Conservation (phyloP, 169 alveolate genomes). For the Cryptosporidium ubiquitum region DNA sequence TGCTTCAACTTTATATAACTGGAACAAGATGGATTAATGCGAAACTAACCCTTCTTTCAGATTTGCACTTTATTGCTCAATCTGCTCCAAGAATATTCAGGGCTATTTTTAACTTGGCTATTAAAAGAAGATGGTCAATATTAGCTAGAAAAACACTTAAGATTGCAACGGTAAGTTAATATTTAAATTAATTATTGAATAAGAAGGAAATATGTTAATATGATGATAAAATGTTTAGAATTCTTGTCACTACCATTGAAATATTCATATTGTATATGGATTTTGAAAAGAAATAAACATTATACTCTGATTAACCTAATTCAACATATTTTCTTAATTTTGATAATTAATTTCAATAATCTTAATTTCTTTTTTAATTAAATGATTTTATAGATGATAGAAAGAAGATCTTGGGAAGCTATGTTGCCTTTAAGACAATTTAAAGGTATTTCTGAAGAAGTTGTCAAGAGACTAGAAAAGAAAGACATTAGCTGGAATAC, state of each 20-base stretch:
- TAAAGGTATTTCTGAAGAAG: conserved; percentile 93
- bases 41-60: conserved; percentile 83
- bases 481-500: conserved; percentile 96
- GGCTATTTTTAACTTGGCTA: conserved; percentile 96
- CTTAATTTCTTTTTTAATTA: not conserved
- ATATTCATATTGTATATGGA: not conserved
- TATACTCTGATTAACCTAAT: not conserved
- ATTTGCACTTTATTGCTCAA: conserved; percentile 96
- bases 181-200: not conserved
- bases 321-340: not conserved
- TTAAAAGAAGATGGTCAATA: conserved; percentile 94
- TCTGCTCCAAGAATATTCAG: conserved; percentile 98
- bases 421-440: conserved; percentile 99
- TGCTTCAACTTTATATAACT: conserved; percentile 96
- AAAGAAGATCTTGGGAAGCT: conserved; percentile 97
- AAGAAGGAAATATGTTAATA: not conserved
- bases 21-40: conserved; percentile 89
- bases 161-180: conserved; percentile 69
- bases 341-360: not conserved
- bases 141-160: conserved; percentile 91
- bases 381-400: conserved; percentile 88
- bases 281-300: conserved; percentile 41
- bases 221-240: conserved; percentile 44
- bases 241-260: conserved; percentile 76
- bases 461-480: conserved; percentile 93